Base-by-base conservation (phyloP, 306 rosid species). In the Prunus dulcis region DNA sequence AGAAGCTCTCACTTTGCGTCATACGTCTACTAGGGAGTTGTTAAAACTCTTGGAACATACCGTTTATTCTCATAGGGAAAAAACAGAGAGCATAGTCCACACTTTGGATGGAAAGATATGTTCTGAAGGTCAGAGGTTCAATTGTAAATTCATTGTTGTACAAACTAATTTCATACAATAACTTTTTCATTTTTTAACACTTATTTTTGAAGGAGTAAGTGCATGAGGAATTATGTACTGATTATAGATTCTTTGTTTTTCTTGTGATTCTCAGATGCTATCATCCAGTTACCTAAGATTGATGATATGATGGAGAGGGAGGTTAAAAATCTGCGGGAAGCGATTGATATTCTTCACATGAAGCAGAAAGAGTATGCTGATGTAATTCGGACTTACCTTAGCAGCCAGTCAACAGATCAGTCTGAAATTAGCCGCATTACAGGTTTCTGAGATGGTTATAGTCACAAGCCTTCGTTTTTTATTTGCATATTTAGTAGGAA, bases 301-400 rank as follows among this genome's bases (percentile, higher is more conserved):
- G 99, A 89, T 73, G 91, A 89, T 77, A 85, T 92, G 93, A 83
- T 80, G 82, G 83, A 89, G 83, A 87, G 86, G 85, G 99, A 95
- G 87, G 89, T 88, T 60, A 62, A 73, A 67, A 82, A 83, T 74
- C 86, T 95, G 32, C 76, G 63, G 18, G 81, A 88, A 82, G 89
- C 80, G 62, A 87, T 89, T 32, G 78, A 87, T 78, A 20, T 84
- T 86, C 96, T 95, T 78, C 90, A 89, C 46, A 52, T 79, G 64
- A 90, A 85, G 85, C 91, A 91, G 82, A 81, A 83, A 79, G 96
- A 89, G 55, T 95, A 89, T 81, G 74, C 85, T 76, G 81, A 62
- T 38, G 76, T 78, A 72, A 84, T 92, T 82, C 88, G 81, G 75
- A 84, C 83, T 72, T 86, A 66, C 65, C 38, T 76, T 55, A 77